Base-by-base conservation (phyloP, 345 rosid species). In the Brassica napus region DNA sequence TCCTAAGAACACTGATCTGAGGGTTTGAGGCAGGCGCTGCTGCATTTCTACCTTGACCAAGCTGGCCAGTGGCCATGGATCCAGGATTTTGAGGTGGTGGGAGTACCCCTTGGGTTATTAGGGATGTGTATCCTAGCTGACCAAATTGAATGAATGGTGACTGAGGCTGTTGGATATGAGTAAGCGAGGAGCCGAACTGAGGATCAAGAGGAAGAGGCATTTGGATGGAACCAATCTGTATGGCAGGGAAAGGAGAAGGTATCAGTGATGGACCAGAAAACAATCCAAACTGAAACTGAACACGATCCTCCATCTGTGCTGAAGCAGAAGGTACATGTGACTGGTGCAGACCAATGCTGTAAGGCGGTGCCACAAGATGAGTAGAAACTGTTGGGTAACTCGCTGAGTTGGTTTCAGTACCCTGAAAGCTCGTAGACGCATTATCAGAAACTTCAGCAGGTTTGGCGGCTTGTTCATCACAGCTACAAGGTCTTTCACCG, bases 211-310 rank as follows among this genome's bases (percentile, higher is more conserved):
- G 94, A 84, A 96, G 99, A 76, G 99, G 99, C 99, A 93, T 93
- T 87, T 93, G 96, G 81, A 95, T 95, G 75, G 99, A 91, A 84
- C 99, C 99, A 81, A 96, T 96, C 85, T 96, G 99, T 81, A 96
- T 96, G 73, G 99, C 98, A 67, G 97, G 98, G 79, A 88, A 88
- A 30, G 98, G 94, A 62, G 99, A 89, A 69, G 98, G 95, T 71
- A 93, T 90, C 77, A 96, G 74, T 39, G 98, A 85, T 68, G 94
- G 97, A 76, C 98, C 94, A 75, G 99, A 91, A 79, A 96, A 96
- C 77, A 96, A 79, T 72, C 98, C 99, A 84, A 96, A 96, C 82
- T 92, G 99, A 75, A 93, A 89, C 81, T 89, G 90, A 69, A 94
- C 78, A 49, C 97, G 94, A 47, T 83, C 80, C 75, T 90, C 93